Evolutionary conservation across 2,329 filamentous ascomycete genomes (phyloP), one percentile per base, ranked within the genome.

Genomic region (Didymella glomerata): DNA sequence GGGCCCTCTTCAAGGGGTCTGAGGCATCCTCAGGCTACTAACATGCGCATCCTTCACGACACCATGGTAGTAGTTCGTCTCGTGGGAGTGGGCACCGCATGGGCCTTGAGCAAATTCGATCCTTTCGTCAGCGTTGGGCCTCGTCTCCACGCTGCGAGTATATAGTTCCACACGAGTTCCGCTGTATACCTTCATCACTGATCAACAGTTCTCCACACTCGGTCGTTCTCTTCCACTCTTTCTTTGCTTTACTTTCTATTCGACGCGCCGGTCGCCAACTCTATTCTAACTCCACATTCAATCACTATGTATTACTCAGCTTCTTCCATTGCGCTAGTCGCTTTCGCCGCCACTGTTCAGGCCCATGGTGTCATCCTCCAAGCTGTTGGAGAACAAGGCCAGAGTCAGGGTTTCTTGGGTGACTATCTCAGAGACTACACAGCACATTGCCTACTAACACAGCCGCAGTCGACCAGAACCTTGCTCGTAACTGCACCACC

Each of bases 401-500:
- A 57, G 42, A 73, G 72, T 53, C 73, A 75, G 61, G 74, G 74
- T 28, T 76, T 76, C 64, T 54, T 71, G 32, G 69, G 66, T 70
- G 64, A 48, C 22, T 25, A 8, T 30, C 11, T 27, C 25, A 1
- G n/a, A 24, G 40, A 24, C 13, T 14, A 25, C 5, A 11, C 38
- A 5, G 27, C n/a, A 16, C 14, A 32, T 9, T 24, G 18, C 6
- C 20, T 47, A 30, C 54, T 66, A 24, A 67, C 40, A 20, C 11
- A 41, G 40, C n/a, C n/a, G 32, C 49, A 72, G 74, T 74, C 18
- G 74, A 76, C 51, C 66, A 68, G 54, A 62, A 60, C 7, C 61
- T 76, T 46, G 73, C 75, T n/a, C 69, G 75, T 30, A 76, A 77
- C 49, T 77, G 74, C 61, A 77, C 73, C 0, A 72, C 68, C 30